phyloP scores from a whole-genome alignment of 345 rosid genomes.

The Gossypium herbaceum region DNA sequence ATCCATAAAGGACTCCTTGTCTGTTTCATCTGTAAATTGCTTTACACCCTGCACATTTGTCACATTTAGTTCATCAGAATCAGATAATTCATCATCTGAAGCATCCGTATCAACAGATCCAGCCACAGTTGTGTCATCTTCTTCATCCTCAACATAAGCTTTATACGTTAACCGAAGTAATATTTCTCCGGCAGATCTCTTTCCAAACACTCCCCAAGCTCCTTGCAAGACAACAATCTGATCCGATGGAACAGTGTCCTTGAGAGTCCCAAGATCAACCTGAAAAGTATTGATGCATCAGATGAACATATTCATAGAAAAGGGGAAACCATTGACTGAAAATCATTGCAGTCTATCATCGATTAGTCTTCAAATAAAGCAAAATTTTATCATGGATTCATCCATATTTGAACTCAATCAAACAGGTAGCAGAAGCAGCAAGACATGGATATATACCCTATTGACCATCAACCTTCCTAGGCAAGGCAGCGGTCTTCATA shows the following conservation, averaged over 20 bases:
- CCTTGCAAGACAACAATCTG: slow-evolving; percentile 62
- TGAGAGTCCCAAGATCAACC: slow-evolving; percentile 67
- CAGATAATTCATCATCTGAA: slow-evolving; percentile 77
- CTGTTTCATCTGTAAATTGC: slow-evolving; percentile 34
- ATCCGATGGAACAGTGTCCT: slow-evolving; percentile 94
- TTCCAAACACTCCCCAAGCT: slow-evolving; percentile 74
- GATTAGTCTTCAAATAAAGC: slow-evolving; percentile 6
- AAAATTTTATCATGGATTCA: neutral
- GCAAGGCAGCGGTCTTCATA: neutral
- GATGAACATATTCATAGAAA: neutral
- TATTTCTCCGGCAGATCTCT: slow-evolving; percentile 75
- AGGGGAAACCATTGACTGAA: neutral
- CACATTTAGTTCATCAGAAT: slow-evolving; percentile 50
- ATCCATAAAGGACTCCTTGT: slow-evolving; percentile 87
- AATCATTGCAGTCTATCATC: neutral
- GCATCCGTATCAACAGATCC: slow-evolving; percentile 42
- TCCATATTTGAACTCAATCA: neutral
- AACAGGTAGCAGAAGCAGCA: neutral
- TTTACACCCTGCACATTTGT: slow-evolving; percentile 28
- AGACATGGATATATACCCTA: neutral
- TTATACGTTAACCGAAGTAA: slow-evolving; percentile 87
- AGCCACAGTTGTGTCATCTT: slow-evolving; percentile 56
- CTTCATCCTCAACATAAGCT: slow-evolving; percentile 97
- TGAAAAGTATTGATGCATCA: slow-evolving; percentile 14
- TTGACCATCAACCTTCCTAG: neutral